Conservation (phyloP, 2,329 filamentous ascomycete species). For the Penicillium aurantiogriseum region DNA sequence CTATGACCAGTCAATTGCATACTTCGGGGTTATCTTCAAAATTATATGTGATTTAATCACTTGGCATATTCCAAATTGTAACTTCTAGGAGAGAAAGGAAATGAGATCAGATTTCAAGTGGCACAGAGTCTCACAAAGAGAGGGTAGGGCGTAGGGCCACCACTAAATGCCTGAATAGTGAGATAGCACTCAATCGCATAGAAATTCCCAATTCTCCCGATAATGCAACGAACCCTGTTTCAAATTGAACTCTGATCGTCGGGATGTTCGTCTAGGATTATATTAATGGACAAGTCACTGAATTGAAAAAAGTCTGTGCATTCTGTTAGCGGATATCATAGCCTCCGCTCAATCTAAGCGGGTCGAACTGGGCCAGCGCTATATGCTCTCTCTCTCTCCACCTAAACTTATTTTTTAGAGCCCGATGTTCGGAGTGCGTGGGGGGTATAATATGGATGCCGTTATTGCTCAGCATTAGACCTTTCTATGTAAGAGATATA, state of each 20-base stretch:
- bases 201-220: neutral
- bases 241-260: slow-evolving; percentile 7
- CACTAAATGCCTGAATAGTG: neutral
- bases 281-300: slow-evolving; percentile 7
- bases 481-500: neutral
- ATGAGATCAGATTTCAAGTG: neutral
- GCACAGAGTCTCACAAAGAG: neutral
- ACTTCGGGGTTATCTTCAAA: neutral
- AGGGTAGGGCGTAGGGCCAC: neutral
- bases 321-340: slow-evolving; percentile 3
- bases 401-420: neutral
- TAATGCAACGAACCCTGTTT: neutral
- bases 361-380: neutral
- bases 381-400: neutral
- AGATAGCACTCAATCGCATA: neutral
- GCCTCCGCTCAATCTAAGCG: slow-evolving; percentile 5
- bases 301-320: slow-evolving; percentile 5
- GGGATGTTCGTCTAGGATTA: slow-evolving; percentile 8
- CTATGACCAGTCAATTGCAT: slow-evolving; percentile 6
- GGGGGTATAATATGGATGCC: neutral
- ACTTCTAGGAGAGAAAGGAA: neutral
- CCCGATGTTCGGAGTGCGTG: neutral
- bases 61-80: neutral
- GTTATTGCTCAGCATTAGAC: neutral
- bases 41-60: too few relatives aligned